Evolutionary conservation across 208 protist genomes (phyloP), one percentile per base, ranked within the genome.

Genomic region (Acanthamoeba triangularis): DNA sequence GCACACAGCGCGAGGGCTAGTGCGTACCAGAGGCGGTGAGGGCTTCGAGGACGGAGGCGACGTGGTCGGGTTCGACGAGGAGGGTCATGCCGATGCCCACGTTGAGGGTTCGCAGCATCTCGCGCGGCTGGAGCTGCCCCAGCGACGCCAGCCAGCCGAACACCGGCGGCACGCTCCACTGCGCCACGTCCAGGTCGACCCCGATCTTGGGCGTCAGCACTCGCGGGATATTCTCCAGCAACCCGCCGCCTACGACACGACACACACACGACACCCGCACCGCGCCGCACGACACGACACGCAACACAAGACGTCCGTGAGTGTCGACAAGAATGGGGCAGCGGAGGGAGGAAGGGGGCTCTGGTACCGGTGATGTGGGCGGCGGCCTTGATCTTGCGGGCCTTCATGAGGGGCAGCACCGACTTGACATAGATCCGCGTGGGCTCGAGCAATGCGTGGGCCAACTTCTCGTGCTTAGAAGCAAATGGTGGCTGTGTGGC

Each of bases 211-310:
- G n/a, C 18, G 96, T 78, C 7, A 97, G 37, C 4, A 97, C 95
- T 37, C 97, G 95, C 37, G 97, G 97, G 20, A 98, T 80, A 85
- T 98, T 98, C 52, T 98, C 97, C 41, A 92, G 90, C 16, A 98
- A 95, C 67, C 97, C 97, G 49, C 97, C 97, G 54, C 97, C 69
- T 72, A 41, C 37, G 37, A 41, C 37, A 41, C 37, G n/a, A n/a
- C n/a, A n/a, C n/a, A n/a, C 37, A 3, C 37, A 41, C 37, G 37
- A 41, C 37, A 41, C 37, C n/a, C n/a, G n/a, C n/a, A n/a, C n/a
- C n/a, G n/a, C n/a, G n/a, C n/a, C n/a, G 3, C 37, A 41, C 37
- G 37, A 41, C 37, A 41, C 37, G 37, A 41, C 37, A 41, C 37
- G 37, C 37, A n/a, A n/a, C n/a, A n/a, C n/a, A n/a, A n/a, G n/a